Base-by-base conservation (phyloP, 176 grass and related monocot species). In the Lolium rigidum region DNA sequence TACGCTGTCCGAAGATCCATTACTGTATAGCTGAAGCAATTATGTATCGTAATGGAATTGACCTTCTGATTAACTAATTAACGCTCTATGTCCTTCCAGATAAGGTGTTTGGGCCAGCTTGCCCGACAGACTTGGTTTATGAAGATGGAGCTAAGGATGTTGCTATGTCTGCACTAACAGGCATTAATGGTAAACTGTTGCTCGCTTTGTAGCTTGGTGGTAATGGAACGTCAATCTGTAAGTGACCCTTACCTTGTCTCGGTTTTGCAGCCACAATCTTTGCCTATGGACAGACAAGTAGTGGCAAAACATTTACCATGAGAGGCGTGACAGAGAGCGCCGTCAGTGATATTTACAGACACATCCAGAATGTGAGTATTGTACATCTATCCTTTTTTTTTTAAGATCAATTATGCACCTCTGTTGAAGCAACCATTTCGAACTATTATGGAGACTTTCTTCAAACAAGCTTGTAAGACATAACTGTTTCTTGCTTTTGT, bases 261-360 rank as follows among this genome's bases (percentile, higher is more conserved):
- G 82, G 73, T 86, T 90, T 86, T 86, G 64, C 79, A 90, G 88
- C 88, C 55, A 90, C 88, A 49, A 83, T 90, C 78, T 90, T 90
- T 83, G 96, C 96, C 74, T 98, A 98, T 90, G 96, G 96, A 11
- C 96, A 98, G 85, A 98, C 96, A 31, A 93, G 96, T 65, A 98
- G 96, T 82, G 96, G 96, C 52, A 98, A 98, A 85, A 98, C 96
- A 85, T 98, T 87, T 85, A 98, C 96, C 18, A 98, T 98, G 91
- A 87, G 78, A 76, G 96, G 96, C 20, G 84, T 98, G 39, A 95
- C 93, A 44, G 96, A 95, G 55, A 94, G 88, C 54, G 91, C 96
- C 76, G 93, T 98, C 10, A 81, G 17, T 77, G 96, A 98, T 80
- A 95, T 98, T 74, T 90, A 90, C 81, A 83, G 11, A 38, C 88